phyloP scores from a whole-genome alignment of 2,329 filamentous ascomycete genomes.

The Colletotrichum plurivorum region DNA sequence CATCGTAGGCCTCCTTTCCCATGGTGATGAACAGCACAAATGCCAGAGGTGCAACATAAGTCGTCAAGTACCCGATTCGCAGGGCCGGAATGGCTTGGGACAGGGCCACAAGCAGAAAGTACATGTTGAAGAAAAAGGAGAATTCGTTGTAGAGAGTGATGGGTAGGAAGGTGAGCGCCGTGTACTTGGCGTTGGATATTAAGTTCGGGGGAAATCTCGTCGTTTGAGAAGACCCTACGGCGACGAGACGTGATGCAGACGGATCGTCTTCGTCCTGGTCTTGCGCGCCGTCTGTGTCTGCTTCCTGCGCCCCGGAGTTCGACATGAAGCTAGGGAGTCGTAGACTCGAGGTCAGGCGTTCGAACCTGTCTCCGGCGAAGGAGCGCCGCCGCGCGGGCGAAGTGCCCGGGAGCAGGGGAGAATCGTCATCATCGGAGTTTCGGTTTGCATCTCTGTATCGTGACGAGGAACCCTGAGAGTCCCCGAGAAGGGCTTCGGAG shows the following conservation, averaged over 20 bases:
- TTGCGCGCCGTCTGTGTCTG: constrained; percentile 58
- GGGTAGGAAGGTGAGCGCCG: constrained; percentile 92
- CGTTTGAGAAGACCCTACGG: constrained; percentile 81
- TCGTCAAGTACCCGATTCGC: constrained; percentile 93
- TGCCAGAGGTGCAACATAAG: constrained; percentile 91
- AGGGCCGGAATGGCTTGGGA: constrained; percentile 93
- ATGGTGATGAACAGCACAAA: constrained; percentile 95
- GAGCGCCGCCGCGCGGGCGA: constrained; percentile 51
- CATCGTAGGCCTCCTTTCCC: constrained; percentile 95
- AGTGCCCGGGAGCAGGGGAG: constrained; percentile 75
- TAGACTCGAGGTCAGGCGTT: constrained; percentile 66
- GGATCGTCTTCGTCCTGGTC: constrained; percentile 72
- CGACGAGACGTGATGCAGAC: constrained; percentile 79
- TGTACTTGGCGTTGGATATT: constrained; percentile 98
- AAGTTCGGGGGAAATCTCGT: constrained; percentile 89
- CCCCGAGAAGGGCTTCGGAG: constrained; percentile 75
- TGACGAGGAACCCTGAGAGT: constrained; percentile 67
- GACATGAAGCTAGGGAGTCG: constrained; percentile 79
- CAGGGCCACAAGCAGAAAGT: constrained; percentile 94
- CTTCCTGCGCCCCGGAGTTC: constrained; percentile 47
- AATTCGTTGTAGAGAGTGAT: constrained; percentile 98
- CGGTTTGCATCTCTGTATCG: constrained; percentile 72
- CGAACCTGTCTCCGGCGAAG: constrained; percentile 57
- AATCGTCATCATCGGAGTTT: constrained; percentile 76
- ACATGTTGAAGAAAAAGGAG: constrained; percentile 99